Percentiles rank a stretch among this genome's conserved stretches.
phyloP scores from a whole-genome alignment of 2,329 filamentous ascomycete genomes.

The Septoria linicola region DNA sequence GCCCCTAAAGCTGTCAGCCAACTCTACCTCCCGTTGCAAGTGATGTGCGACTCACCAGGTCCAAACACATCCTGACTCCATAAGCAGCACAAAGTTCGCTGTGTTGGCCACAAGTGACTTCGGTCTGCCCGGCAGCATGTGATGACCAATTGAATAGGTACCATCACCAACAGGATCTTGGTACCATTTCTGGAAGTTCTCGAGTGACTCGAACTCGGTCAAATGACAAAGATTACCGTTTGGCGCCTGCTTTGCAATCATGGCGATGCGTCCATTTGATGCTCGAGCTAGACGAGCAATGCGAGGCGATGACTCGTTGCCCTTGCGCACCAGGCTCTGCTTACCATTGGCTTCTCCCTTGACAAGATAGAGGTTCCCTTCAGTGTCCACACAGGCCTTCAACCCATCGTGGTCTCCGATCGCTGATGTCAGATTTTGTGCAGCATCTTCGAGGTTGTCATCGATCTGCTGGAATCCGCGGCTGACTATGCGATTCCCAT shows the following conservation, averaged over 20 bases:
- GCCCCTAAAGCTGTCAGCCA: conserved; percentile 42
- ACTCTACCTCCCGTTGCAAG: not conserved
- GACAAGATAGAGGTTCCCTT: conserved; percentile 29
- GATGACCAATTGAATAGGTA: conserved; percentile 28
- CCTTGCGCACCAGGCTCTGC: conserved; percentile 6
- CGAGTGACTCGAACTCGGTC: conserved; percentile 32
- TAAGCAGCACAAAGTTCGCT: conserved; percentile 43
- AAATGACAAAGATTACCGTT: conserved; percentile 30
- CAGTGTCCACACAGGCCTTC: conserved; percentile 29
- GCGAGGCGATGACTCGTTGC: conserved; percentile 21
- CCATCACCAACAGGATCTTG: conserved; percentile 26
- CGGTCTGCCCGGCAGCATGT: conserved; percentile 33
- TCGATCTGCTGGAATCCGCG: conserved; percentile 23
- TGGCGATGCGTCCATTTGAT: conserved; percentile 33
- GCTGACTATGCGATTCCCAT: conserved; percentile 13
- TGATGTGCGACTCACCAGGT: conserved; percentile 27
- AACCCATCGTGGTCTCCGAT: conserved; percentile 39
- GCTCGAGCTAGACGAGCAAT: conserved; percentile 32
- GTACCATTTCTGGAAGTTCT: conserved; percentile 33
- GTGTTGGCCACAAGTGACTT: conserved; percentile 39
- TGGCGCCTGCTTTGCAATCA: conserved; percentile 32
- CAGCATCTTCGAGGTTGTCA: conserved; percentile 9
- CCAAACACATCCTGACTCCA: conserved; percentile 39
- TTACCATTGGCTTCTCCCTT: conserved; percentile 1
- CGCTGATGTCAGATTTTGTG: conserved; percentile 11